Percentiles rank a stretch among this genome's conserved stretches.
Conservation (phyloP, 306 rosid species). For the Dalbergia cochinchinensis region DNA sequence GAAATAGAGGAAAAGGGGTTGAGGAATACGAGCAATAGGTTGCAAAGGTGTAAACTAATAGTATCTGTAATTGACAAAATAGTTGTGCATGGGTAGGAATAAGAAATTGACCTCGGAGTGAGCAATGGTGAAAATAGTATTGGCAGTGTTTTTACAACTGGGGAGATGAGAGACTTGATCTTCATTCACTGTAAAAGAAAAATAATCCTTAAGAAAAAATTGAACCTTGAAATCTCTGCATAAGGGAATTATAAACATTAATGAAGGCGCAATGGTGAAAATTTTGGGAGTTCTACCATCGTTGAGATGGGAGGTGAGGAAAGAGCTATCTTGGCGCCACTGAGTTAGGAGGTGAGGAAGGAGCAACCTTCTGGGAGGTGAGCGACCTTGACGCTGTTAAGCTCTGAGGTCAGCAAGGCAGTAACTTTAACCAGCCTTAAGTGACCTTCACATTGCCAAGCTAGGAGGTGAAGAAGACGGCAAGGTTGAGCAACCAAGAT, state of each 20-base stretch:
- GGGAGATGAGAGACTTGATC: constrained; percentile 79
- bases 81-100: neutral
- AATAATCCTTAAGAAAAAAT: neutral
- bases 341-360: too few relatives aligned
- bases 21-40: constrained; percentile 70
- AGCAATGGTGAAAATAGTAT: constrained; percentile 83
- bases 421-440: too few relatives aligned
- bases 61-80: neutral
- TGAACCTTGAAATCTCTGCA: neutral
- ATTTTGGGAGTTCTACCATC: too few relatives aligned
- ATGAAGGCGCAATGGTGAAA: too few relatives aligned
- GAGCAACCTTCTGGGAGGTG: accelerated
- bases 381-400: too few relatives aligned
- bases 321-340: too few relatives aligned
- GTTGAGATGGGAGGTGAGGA: too few relatives aligned
- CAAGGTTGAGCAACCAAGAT: too few relatives aligned
- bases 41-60: constrained; percentile 29
- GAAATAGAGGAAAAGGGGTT: neutral
- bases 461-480: too few relatives aligned
- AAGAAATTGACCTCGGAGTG: constrained; percentile 80
- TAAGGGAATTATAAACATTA: neutral
- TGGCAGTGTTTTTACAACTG: constrained; percentile 77
- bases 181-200: constrained; percentile 69
- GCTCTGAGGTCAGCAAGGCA: too few relatives aligned
- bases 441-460: too few relatives aligned